These are phyloP conservation scores for Aspergillus sclerotialis DNA, from an alignment of 2,329 filamentous ascomycete genomes.

Conservation along the genomic window DNA sequence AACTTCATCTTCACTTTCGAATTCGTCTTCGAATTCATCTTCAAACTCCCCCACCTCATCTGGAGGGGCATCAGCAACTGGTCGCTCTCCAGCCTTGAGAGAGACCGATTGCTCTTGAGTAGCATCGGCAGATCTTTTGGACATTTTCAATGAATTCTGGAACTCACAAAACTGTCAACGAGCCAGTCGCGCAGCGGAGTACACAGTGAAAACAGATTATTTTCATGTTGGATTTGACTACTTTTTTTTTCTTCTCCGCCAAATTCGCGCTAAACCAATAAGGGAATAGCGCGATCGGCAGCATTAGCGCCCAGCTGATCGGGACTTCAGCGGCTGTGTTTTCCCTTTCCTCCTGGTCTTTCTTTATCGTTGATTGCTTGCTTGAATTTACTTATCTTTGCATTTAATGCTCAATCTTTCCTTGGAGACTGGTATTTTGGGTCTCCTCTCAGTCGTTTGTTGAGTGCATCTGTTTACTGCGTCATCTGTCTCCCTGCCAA, in stretches of 20 bases:
- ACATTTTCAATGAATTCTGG: slow-evolving; percentile 39
- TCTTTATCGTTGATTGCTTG: neutral
- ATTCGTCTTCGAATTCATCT: slow-evolving; percentile 89
- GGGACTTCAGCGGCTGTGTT: too few relatives aligned
- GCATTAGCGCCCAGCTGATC: slow-evolving; percentile 12
- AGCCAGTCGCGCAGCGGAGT: slow-evolving; percentile 16
- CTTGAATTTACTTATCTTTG: too few relatives aligned
- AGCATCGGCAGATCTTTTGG: slow-evolving; percentile 53
- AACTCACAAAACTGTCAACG: slow-evolving; percentile 7
- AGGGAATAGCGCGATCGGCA: slow-evolving; percentile 26
- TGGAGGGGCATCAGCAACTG: slow-evolving; percentile 42
- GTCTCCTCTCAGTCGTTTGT: too few relatives aligned
- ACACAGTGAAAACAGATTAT: slow-evolving; percentile 2
- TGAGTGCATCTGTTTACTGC: too few relatives aligned
- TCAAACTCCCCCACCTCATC: slow-evolving; percentile 58
- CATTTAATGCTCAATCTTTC: too few relatives aligned
- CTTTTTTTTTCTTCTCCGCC: slow-evolving; percentile 28
- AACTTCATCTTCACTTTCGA: slow-evolving; percentile 88
- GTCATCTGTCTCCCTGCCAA: too few relatives aligned
- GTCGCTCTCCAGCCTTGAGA: slow-evolving; percentile 57
- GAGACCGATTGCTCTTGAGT: slow-evolving; percentile 43
- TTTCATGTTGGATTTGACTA: slow-evolving; percentile 12
- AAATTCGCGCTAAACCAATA: slow-evolving; percentile 24
- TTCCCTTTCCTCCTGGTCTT: neutral
- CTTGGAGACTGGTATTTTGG: too few relatives aligned